Base-by-base conservation (phyloP, 768 basidiomycete genomes). In the Lyophyllum atratum region DNA sequence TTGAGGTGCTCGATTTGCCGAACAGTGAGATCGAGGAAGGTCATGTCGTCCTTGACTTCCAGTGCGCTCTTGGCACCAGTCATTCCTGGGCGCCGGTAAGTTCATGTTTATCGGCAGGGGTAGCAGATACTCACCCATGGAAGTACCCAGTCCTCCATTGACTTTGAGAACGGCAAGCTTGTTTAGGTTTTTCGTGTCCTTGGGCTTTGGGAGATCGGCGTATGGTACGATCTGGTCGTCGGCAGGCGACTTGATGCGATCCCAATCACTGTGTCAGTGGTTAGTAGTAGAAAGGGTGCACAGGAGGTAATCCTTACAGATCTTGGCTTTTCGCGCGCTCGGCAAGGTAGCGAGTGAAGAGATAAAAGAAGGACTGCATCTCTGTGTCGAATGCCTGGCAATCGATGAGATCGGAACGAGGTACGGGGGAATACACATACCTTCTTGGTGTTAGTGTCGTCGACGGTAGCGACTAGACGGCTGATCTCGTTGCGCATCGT, bases 401-500 rank as follows among this genome's bases (percentile, higher is more conserved):
- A 61, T 50, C 46, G 56, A 68, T 70, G 60, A 39, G 54, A 49
- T 58, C 40, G 58, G 31, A 45, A 57, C n/a, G 44, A 44, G 53
- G 14, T 43, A 15, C 19, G 42, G 42, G 21, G 37, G 55, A 6
- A 8, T 19, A 29, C 21, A 19, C 52, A 52, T 55, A 93, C 95
- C 88, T 90, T 93, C 79, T 90, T 92, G 54, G 90, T 89, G 39
- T 80, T 70, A 28, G 85, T 81, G 62, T 98, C 92, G 61, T 85
- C 80, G 69, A 96, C 91, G 59, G 88, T 89, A 70, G 82, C 79
- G 68, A 98, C 93, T 82, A 99, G 91, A 69, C 85, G 85, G 73
- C 90, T 90, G 76, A 99, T 89, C 80, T 98, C 97, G 72, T 98
- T 97, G 80, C 94, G 88, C 96, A 98, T 98, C 54, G 94, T 82